These are phyloP conservation scores for Pseudocercospora fijiensis DNA, from an alignment of 2,329 filamentous ascomycete species.

Conservation along the genomic window DNA sequence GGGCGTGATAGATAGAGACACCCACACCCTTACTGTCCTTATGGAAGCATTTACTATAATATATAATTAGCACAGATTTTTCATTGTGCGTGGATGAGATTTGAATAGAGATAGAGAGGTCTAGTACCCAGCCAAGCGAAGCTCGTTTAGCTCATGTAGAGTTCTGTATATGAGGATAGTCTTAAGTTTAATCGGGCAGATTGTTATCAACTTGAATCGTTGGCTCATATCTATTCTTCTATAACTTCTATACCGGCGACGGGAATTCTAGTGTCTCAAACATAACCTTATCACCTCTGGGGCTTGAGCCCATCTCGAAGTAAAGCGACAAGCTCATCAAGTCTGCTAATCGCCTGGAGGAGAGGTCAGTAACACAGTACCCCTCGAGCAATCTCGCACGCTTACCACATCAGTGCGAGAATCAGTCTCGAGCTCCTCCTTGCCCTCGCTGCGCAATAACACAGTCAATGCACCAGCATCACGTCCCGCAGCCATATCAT, in stretches of 20 bases:
- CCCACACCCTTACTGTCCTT: not conserved
- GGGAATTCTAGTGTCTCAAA: not conserved
- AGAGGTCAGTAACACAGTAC: not conserved
- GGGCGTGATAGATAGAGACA: not conserved
- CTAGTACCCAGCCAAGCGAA: not conserved
- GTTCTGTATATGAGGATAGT: not conserved
- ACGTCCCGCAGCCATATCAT: slow-evolving; percentile 88
- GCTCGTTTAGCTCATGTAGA: not conserved
- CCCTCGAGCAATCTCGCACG: not conserved
- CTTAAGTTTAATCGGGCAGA: not conserved
- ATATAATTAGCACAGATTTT: not conserved
- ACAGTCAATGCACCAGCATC: slow-evolving; percentile 85
- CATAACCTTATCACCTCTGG: not conserved
- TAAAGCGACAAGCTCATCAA: slow-evolving; percentile 37
- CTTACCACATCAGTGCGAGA: slow-evolving; percentile 36
- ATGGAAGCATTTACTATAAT: not conserved
- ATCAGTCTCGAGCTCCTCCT: slow-evolving; percentile 39
- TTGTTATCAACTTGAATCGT: not conserved
- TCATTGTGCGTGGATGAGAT: not conserved
- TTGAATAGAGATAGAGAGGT: not conserved
- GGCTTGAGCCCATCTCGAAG: slow-evolving; percentile 28
- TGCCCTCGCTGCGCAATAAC: slow-evolving; percentile 55
- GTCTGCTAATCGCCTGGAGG: slow-evolving; percentile 25
- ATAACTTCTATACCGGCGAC: not conserved
- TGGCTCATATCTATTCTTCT: not conserved